Conservation (phyloP, 306 rosid species). For the Luffa acutangula region DNA sequence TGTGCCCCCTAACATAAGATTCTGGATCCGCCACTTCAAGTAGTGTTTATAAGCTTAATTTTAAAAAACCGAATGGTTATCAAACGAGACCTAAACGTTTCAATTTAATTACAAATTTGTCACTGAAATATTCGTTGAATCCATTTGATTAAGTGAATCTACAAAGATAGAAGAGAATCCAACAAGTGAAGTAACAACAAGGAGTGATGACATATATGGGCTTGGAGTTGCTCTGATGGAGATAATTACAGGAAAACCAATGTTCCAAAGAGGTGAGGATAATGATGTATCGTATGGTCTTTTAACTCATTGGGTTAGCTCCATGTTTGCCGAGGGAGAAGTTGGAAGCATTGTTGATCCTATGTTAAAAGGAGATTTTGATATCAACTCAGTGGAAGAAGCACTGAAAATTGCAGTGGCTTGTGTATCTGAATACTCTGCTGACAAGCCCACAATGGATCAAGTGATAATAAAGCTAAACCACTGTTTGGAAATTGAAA, state of each 20-base stretch:
- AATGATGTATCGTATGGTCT: neutral
- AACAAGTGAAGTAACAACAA: neutral
- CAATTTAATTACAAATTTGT: no score
- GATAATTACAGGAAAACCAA: conserved; percentile 24
- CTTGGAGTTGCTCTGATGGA: conserved; percentile 22
- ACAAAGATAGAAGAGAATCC: no score
- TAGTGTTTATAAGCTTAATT: no score
- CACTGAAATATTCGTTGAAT: no score
- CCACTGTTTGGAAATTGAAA: conserved; percentile 13
- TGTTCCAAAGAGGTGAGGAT: neutral
- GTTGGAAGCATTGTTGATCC: conserved; percentile 18
- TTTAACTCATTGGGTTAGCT: conserved; percentile 16
- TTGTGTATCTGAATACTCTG: conserved; percentile 9
- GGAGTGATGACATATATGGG: conserved; percentile 28
- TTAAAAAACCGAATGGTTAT: no score
- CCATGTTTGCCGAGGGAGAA: conserved; percentile 16
- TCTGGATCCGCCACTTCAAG: no score
- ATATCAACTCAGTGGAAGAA: conserved; percentile 8
- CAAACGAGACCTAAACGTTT: no score
- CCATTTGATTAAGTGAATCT: no score
- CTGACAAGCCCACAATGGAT: conserved; percentile 17
- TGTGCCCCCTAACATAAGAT: no score
- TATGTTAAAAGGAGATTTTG: conserved; percentile 11
- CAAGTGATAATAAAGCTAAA: conserved; percentile 10
- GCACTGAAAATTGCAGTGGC: conserved; percentile 15